Evolutionary conservation across 2,329 filamentous ascomycete genomes (phyloP).

Genomic region (Ophiocordyceps australis): DNA sequence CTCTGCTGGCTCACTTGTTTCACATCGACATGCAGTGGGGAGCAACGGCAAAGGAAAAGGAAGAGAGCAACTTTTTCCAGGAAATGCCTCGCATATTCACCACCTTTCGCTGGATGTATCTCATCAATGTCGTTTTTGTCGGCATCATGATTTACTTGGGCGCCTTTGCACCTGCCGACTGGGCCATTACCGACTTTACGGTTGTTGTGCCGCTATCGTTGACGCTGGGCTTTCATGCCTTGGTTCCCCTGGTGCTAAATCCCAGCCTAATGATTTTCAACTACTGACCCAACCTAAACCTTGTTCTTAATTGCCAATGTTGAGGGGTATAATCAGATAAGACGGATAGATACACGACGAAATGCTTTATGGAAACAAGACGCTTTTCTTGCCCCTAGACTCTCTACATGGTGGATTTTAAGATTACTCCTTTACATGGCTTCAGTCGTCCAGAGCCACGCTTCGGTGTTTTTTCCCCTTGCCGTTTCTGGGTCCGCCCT

Average conservation of each 20-base stretch:
- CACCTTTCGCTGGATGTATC: conserved; percentile 32
- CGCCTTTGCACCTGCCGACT: conserved; percentile 28
- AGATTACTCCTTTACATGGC: too few relatives aligned
- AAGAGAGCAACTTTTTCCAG: conserved; percentile 35
- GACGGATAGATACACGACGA: too few relatives aligned
- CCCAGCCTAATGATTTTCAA: conserved; percentile 36
- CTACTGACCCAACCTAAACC: conserved; percentile 1
- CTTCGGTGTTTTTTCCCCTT: conserved; percentile 15
- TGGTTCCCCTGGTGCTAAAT: conserved; percentile 40
- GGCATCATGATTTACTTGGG: conserved; percentile 28
- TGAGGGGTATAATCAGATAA: not conserved
- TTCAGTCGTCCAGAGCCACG: conserved; percentile 1
- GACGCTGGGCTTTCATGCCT: conserved; percentile 19
- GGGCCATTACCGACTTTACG: conserved; percentile 38
- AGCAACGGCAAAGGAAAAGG: conserved; percentile 39
- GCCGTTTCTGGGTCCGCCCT: conserved; percentile 46
- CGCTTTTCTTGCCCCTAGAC: too few relatives aligned
- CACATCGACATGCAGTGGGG: conserved; percentile 28
- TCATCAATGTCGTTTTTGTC: conserved; percentile 27
- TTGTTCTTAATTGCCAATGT: not conserved
- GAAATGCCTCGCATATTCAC: conserved; percentile 35
- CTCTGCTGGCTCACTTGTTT: conserved; percentile 22
- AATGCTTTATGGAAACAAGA: too few relatives aligned
- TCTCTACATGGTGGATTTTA: too few relatives aligned
- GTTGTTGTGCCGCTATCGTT: conserved; percentile 38